Base-by-base conservation (phyloP, 495 filamentous ascomycete species). In the Cercophora sp. region DNA sequence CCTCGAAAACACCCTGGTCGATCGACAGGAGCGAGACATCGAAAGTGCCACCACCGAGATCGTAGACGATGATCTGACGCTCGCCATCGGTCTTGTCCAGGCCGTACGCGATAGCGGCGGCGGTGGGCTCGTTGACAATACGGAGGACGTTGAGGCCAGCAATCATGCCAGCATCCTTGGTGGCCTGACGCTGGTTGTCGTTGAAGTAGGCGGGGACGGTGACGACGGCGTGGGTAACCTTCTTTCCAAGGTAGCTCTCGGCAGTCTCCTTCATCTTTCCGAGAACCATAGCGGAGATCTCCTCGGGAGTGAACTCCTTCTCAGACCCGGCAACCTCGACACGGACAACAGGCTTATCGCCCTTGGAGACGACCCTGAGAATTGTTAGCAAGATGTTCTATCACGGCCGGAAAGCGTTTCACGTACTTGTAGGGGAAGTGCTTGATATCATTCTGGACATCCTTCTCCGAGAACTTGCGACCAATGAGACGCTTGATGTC, bases 31-130 rank as follows among this genome's bases (percentile, higher is more conserved):
- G 89, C 47, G 92, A 96, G 43, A 99, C 93, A 93, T 99, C 93
- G 73, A 99, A 99, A 63, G 93, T 97, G 84, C 93, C 93, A 86
- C 93, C 93, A 85, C 93, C 93, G 59, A 98, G 88, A 85, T 98
- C 93, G 74, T 94, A 95, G 62, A 94, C 89, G 62, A 94, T 89
- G 66, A 94, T 90, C 78, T 93, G 89, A 66, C 88, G 85, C 71
- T 95, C 89, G 43, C 83, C 87, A 58, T 82, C 83, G 40, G 80
- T 84, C 82, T 92, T 90, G 73, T 94, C 89, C 61, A 95, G 78
- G 70, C 89, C 87, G 68, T 90, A 90, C 56, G 88, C 88, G 64
- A 92, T 88, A 70, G 87, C 88, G 63, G 88, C 88, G 63, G 88
- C 88, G 62, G 88, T 92, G 58, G 88, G 88, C 70, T 93, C 88